Evolutionary conservation across 2,329 filamentous ascomycete species (phyloP), one percentile per base, ranked within the genome.

Genomic region (Monosporascus sp.): DNA sequence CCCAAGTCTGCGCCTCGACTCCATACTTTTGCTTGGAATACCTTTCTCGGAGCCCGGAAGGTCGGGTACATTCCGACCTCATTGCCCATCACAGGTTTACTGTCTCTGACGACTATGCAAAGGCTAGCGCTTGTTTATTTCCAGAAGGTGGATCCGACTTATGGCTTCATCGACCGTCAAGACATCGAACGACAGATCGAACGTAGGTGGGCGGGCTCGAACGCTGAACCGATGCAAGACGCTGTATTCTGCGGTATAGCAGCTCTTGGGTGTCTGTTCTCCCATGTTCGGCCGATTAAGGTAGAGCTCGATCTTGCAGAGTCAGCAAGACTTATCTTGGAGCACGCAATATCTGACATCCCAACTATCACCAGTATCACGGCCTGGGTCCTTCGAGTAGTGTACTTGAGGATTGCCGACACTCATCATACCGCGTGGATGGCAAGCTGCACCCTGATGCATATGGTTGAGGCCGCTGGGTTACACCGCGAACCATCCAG

Each of bases 21-120:
- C 52, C 77, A 80, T 58, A 72, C 79, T 0, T 83, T 84, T 60
- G 79, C 76, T 0, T 84, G 80, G 80, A 83, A 84, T 52, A 61
- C 64, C 9, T 65, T 65, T 47, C 60, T 69, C 4, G 70, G 71
- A 0, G 58, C 66, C 1, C 57, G 68, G 9, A 60, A 59, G 11
- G 50, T 58, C 6, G 54, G 49, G 45, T 59, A 63, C 52, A 52
- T 64, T 8, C 62, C 63, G 4, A 55, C 59, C 1, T 62, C 68
- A 3, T 61, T 61, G n/a, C 65, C 68, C 1, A 71, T 83, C 2
- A 75, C 72, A 1, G 72, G 74, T 3, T 71, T 79, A 17, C 59
- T 81, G 4, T 73, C 77, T 2, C 72, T 73, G 35, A 65, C 72
- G 7, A 72, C 79, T 40, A 79, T 82, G 75, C 65, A 70, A 19